Percentiles rank a stretch among this genome's conserved stretches.
Evolutionary conservation across 2,329 filamentous ascomycete species (phyloP).

Genomic region (Beauveria medogensis): DNA sequence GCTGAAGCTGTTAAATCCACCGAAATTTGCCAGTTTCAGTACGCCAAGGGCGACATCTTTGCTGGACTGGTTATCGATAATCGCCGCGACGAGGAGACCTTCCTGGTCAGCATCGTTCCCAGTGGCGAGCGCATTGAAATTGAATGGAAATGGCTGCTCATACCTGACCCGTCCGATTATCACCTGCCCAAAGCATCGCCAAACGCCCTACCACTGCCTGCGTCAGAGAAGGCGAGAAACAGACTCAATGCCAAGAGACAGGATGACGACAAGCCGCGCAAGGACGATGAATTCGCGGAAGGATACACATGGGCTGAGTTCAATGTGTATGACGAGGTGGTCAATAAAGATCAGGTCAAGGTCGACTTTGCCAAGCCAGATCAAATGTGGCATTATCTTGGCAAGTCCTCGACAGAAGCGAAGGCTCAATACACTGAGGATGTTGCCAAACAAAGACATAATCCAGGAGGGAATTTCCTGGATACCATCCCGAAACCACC

Average conservation of each 20-base stretch:
- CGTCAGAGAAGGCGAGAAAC: slow-evolving; percentile 53
- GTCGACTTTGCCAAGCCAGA: slow-evolving; percentile 65
- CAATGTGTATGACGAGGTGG: slow-evolving; percentile 49
- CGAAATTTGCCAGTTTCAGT: slow-evolving; percentile 81
- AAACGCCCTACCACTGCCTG: slow-evolving; percentile 63
- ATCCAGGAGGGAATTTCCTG: slow-evolving; percentile 63
- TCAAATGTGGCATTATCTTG: slow-evolving; percentile 83
- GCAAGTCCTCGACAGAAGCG: slow-evolving; percentile 77
- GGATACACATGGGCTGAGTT: slow-evolving; percentile 76
- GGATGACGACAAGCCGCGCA: slow-evolving; percentile 53
- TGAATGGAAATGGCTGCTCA: slow-evolving; percentile 74
- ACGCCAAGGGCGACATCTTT: slow-evolving; percentile 77
- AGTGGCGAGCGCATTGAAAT: slow-evolving; percentile 70
- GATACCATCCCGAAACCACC: slow-evolving; percentile 55
- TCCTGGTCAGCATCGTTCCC: slow-evolving; percentile 77
- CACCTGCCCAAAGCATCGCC: slow-evolving; percentile 66
- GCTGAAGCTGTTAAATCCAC: slow-evolving; percentile 61
- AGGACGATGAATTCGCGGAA: slow-evolving; percentile 59
- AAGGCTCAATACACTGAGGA: slow-evolving; percentile 88
- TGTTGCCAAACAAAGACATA: slow-evolving; percentile 49
- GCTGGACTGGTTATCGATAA: slow-evolving; percentile 86
- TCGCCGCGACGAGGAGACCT: slow-evolving; percentile 60
- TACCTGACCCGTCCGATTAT: slow-evolving; percentile 63
- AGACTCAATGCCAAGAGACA: slow-evolving; percentile 59
- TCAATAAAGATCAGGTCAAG: slow-evolving; percentile 55